These are phyloP conservation scores for Ceratobasidium sp. DNA, from an alignment of 1,284 basidiomycete genomes.

Conservation along the genomic window DNA sequence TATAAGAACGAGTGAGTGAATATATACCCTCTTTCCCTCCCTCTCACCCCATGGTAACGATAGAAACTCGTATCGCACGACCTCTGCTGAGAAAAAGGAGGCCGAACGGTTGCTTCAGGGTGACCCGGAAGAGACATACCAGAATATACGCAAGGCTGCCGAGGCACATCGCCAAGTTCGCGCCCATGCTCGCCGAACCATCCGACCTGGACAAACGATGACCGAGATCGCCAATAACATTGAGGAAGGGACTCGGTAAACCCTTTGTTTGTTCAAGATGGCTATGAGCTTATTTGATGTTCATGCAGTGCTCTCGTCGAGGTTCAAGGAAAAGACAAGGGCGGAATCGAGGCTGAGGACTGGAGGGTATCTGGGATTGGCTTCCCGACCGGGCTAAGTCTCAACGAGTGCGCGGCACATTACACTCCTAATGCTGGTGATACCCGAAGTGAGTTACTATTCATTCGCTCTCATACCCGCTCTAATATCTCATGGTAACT, in stretches of 20 bases:
- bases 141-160: slow-evolving; percentile 87
- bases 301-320: slow-evolving; percentile 75
- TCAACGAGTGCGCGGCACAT: slow-evolving; percentile 97
- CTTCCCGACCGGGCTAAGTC: slow-evolving; percentile 95
- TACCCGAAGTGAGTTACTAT: slow-evolving; percentile 66
- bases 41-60: background rate
- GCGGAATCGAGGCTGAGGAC: slow-evolving; percentile 65
- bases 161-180: slow-evolving; percentile 98
- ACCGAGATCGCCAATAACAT: slow-evolving; percentile 94
- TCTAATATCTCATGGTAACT: background rate
- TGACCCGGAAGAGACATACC: slow-evolving; percentile 84
- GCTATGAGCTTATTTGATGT: no score
- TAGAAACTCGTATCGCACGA: slow-evolving; percentile 86
- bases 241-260: slow-evolving; percentile 80
- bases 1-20: slow-evolving; percentile 82
- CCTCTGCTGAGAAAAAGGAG: slow-evolving; percentile 90
- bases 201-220: slow-evolving; percentile 94
- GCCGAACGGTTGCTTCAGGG: slow-evolving; percentile 78
- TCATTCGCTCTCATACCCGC: background rate
- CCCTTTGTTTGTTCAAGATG: background rate
- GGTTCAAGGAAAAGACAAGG: slow-evolving; percentile 58
- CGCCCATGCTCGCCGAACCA: slow-evolving; percentile 76
- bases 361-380: slow-evolving; percentile 69
- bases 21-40: background rate
- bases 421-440: slow-evolving; percentile 97